Evolutionary conservation across 306 rosid genomes (phyloP).

Genomic region (Potentilla sterilis): DNA sequence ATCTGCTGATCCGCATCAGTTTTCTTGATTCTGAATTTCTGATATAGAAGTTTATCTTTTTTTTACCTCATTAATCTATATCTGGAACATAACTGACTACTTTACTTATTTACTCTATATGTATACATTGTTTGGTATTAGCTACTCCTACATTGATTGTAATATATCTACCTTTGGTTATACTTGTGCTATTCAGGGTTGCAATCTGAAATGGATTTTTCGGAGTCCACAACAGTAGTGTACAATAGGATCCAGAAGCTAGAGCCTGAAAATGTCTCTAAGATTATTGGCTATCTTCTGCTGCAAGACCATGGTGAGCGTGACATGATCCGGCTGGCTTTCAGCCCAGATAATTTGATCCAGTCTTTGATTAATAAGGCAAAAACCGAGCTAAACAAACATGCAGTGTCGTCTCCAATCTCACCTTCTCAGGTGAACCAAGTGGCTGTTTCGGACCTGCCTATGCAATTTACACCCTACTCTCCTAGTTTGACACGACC

Average conservation of each 20-base stretch:
- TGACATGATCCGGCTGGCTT: conserved; percentile 46
- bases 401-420: conserved; percentile 24
- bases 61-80: neutral
- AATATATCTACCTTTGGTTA: neutral
- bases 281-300: conserved; percentile 36
- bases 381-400: conserved; percentile 33
- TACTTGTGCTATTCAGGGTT: conserved; percentile 16
- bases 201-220: conserved; percentile 33
- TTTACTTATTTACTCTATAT: neutral
- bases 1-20: neutral
- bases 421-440: conserved; percentile 36
- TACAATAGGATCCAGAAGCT: conserved; percentile 33
- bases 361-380: conserved; percentile 38
- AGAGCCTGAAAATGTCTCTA: conserved; percentile 40
- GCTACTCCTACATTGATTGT: neutral
- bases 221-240: conserved; percentile 33
- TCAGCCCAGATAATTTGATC: conserved; percentile 40
- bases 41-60: neutral
- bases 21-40: neutral
- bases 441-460: conserved; percentile 27
- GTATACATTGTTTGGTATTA: neutral
- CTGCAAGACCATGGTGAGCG: conserved; percentile 38
- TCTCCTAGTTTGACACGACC: conserved; percentile 8
- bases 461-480: conserved; percentile 26
- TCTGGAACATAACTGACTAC: neutral